Conservation (phyloP, 2,329 filamentous ascomycete species). For the Tolypocladium amazonense region DNA sequence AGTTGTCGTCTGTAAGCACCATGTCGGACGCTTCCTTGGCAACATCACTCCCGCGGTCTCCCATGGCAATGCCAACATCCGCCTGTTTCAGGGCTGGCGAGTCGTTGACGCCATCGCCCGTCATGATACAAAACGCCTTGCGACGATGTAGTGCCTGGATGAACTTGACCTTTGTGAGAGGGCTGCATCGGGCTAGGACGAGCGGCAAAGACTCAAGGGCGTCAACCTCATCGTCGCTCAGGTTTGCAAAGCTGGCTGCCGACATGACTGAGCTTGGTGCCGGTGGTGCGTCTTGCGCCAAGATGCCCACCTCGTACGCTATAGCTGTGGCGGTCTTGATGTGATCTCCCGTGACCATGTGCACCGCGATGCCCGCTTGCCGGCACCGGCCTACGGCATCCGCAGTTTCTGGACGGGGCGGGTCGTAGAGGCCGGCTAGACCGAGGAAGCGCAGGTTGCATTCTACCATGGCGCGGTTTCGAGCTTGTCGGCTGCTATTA, state of each 20-base stretch:
- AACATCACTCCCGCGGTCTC: slow-evolving; percentile 58
- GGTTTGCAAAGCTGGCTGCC: slow-evolving; percentile 50
- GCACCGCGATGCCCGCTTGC: slow-evolving; percentile 51
- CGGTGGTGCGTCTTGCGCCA: slow-evolving; percentile 27
- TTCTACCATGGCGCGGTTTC: slow-evolving; percentile 45
- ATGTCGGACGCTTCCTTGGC: slow-evolving; percentile 79
- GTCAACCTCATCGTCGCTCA: slow-evolving; percentile 54
- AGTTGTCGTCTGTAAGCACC: slow-evolving; percentile 81
- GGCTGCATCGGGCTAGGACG: slow-evolving; percentile 60
- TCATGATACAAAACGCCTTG: slow-evolving; percentile 61
- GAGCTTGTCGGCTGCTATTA: slow-evolving; percentile 20
- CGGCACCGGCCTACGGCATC: slow-evolving; percentile 49
- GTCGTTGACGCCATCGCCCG: slow-evolving; percentile 67
- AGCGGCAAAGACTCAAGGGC: slow-evolving; percentile 48
- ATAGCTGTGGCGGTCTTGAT: slow-evolving; percentile 58
- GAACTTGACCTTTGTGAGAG: slow-evolving; percentile 64
- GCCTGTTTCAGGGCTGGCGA: slow-evolving; percentile 62
- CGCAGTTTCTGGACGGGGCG: slow-evolving; percentile 56
- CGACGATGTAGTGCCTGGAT: slow-evolving; percentile 63
- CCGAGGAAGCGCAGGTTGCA: slow-evolving; percentile 52
- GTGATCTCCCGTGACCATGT: slow-evolving; percentile 62
- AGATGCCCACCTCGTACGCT: slow-evolving; percentile 53
- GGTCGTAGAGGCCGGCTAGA: slow-evolving; percentile 62
- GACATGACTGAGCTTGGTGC: slow-evolving; percentile 43
- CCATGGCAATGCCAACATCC: slow-evolving; percentile 70